phyloP scores from a whole-genome alignment of 1,284 basidiomycete genomes.

The Rhizoctonia solani region DNA sequence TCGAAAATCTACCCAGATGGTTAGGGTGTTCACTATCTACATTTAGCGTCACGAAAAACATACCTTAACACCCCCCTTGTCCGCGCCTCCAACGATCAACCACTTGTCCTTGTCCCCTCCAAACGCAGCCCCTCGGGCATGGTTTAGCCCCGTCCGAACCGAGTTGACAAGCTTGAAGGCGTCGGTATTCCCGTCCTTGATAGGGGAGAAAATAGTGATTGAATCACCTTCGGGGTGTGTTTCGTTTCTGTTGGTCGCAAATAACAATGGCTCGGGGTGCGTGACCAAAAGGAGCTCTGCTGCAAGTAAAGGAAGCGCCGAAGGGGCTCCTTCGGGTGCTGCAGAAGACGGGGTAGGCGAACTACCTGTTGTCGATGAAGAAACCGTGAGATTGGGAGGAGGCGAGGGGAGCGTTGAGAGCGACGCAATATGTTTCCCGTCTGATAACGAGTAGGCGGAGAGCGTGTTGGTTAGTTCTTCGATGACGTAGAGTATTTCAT shows the following conservation, averaged over 20 bases:
- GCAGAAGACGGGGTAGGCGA: slow-evolving; percentile 45
- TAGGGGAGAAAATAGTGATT: slow-evolving; percentile 59
- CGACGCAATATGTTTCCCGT: slow-evolving; percentile 19
- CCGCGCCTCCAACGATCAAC: slow-evolving; percentile 44
- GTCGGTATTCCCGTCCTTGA: slow-evolving; percentile 43
- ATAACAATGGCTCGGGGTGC: slow-evolving; percentile 51
- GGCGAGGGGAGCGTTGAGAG: slow-evolving; percentile 35
- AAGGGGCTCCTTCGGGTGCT: slow-evolving; percentile 57
- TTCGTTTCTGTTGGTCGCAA: slow-evolving; percentile 67
- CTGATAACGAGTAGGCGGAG: slow-evolving; percentile 51
- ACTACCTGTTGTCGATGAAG: slow-evolving; percentile 36
- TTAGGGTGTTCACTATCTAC: background rate
- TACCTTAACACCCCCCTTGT: slow-evolving; percentile 46
- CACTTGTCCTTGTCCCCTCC: slow-evolving; percentile 43
- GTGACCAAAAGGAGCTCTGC: slow-evolving; percentile 35
- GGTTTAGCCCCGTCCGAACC: slow-evolving; percentile 44
- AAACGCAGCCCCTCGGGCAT: slow-evolving; percentile 45
- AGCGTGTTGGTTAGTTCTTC: slow-evolving; percentile 65
- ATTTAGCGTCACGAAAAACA: background rate
- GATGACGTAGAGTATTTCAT: slow-evolving; percentile 57
- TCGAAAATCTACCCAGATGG: slow-evolving; percentile 41
- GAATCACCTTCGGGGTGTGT: slow-evolving; percentile 63
- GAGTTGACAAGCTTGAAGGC: slow-evolving; percentile 41
- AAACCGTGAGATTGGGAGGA: background rate
- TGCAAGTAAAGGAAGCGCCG: slow-evolving; percentile 51